Conservation (phyloP, 2,329 filamentous ascomycete genomes). For the Penicillium capsulatum region DNA sequence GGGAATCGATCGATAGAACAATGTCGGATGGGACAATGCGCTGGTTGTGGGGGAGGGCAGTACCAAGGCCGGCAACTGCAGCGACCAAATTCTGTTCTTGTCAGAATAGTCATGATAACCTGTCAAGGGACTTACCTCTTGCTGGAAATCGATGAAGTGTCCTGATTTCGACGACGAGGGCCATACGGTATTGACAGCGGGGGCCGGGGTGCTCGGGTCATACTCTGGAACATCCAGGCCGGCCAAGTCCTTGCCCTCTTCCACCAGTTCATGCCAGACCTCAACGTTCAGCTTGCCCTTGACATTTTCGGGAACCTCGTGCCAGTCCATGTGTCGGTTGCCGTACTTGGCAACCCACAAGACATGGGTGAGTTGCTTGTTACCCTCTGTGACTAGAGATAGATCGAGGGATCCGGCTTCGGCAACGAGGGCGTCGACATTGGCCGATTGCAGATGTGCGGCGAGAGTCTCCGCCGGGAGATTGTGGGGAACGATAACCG, state of each 20-base stretch:
- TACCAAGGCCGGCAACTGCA: slow-evolving; percentile 73
- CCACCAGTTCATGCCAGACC: slow-evolving; percentile 89
- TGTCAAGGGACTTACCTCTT: slow-evolving; percentile 46
- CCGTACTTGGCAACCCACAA: slow-evolving; percentile 92
- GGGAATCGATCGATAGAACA: slow-evolving; percentile 77
- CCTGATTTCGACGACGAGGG: slow-evolving; percentile 45
- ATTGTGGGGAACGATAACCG: slow-evolving; percentile 81
- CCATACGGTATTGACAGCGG: slow-evolving; percentile 44
- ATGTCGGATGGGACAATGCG: slow-evolving; percentile 71
- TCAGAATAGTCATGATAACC: background rate
- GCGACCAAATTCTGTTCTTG: slow-evolving; percentile 72
- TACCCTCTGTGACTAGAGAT: slow-evolving; percentile 64
- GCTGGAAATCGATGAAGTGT: slow-evolving; percentile 77
- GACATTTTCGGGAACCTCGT: slow-evolving; percentile 73
- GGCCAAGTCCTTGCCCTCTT: slow-evolving; percentile 59
- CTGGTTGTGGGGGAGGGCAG: slow-evolving; percentile 69
- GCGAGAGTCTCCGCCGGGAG: slow-evolving; percentile 65
- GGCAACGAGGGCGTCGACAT: slow-evolving; percentile 77
- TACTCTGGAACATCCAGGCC: slow-evolving; percentile 62
- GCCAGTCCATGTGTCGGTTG: slow-evolving; percentile 93
- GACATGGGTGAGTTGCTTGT: slow-evolving; percentile 68
- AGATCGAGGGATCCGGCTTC: slow-evolving; percentile 84
- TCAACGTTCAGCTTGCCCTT: slow-evolving; percentile 71
- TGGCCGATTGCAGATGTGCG: slow-evolving; percentile 66
- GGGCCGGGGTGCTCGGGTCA: slow-evolving; percentile 50